phyloP scores from a whole-genome alignment of 2,329 filamentous ascomycete genomes.

The Diaporthe sp. region DNA sequence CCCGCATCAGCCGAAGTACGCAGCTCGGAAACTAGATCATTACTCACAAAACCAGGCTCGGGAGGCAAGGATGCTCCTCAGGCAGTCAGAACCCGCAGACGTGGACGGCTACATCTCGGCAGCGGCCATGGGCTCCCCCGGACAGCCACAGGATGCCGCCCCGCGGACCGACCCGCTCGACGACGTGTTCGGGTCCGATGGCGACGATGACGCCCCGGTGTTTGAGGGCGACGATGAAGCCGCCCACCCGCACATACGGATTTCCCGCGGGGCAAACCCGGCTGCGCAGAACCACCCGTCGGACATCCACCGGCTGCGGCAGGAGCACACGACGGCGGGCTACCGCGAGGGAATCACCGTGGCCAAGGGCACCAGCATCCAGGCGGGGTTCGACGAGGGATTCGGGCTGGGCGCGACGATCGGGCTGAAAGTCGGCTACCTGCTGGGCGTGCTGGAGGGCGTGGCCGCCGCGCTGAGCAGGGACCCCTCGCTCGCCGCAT shows the following conservation, averaged over 20 bases:
- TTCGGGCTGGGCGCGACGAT: constrained; percentile 87
- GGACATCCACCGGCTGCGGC: constrained; percentile 81
- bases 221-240: not conserved
- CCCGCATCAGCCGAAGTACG: not conserved
- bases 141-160: constrained; percentile 5
- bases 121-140: constrained; percentile 14
- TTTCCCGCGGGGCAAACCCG: not conserved
- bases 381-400: constrained; percentile 92
- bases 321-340: constrained; percentile 85
- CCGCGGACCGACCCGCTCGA: constrained; percentile 36
- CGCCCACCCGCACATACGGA: not conserved
- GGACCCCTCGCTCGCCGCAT: constrained; percentile 39
- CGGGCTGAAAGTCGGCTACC: constrained; percentile 79
- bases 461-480: constrained; percentile 65
- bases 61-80: constrained; percentile 39
- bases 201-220: not conserved
- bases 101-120: constrained; percentile 36
- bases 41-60: not conserved
- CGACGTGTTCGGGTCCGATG: constrained; percentile 41
- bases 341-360: constrained; percentile 89
- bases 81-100: constrained; percentile 40
- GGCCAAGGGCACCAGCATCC: constrained; percentile 83
- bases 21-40: not conserved
- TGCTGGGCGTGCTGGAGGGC: constrained; percentile 84
- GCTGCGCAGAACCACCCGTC: constrained; percentile 56